A percentile compares a stretch with the other conserved stretches of the same genome.
These are phyloP conservation scores for Neurospora sp. DNA, from an alignment of 2,329 filamentous ascomycete species.

Conservation along the genomic window DNA sequence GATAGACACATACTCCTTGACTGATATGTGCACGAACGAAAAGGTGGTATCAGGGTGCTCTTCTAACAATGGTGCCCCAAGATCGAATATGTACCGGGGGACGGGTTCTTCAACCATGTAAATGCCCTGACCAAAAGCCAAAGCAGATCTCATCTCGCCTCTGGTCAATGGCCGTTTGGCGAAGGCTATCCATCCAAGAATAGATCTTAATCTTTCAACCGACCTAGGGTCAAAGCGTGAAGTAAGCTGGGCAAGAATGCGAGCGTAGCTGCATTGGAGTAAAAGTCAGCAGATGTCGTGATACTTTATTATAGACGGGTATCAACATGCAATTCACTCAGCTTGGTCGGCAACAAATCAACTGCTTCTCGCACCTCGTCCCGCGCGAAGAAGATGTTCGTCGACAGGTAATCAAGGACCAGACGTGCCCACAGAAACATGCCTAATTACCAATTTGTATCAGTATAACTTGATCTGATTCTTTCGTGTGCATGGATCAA, in stretches of 20 bases:
- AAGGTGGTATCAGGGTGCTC: constrained; percentile 12
- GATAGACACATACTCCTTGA: constrained; percentile 13
- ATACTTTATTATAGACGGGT: not conserved
- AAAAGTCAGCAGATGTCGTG: not conserved
- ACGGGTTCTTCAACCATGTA: not conserved
- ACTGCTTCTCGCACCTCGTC: constrained; percentile 19
- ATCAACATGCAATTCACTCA: constrained; percentile 19
- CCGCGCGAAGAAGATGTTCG: constrained; percentile 20
- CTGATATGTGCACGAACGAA: constrained; percentile 16
- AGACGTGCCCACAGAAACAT: constrained; percentile 30
- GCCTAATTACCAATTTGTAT: constrained; percentile 12
- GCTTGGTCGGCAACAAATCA: constrained; percentile 14
- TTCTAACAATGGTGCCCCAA: constrained; percentile 10
- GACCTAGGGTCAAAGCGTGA: constrained; percentile 20
- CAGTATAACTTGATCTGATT: not conserved
- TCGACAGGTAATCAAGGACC: constrained; percentile 24
- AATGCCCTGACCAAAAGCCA: constrained; percentile 16
- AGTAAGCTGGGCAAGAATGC: constrained; percentile 21
- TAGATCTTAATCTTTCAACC: constrained; percentile 17
- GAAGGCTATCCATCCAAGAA: constrained; percentile 29
- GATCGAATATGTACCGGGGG: constrained; percentile 10
- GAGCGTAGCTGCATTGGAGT: constrained; percentile 18
- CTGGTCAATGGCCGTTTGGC: constrained; percentile 24
- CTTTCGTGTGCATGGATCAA: not conserved
- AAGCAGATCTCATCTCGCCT: constrained; percentile 25